These are phyloP conservation scores for Ophiosphaerella herpotricha DNA, from an alignment of 2,329 filamentous ascomycete genomes.

Conservation along the genomic window DNA sequence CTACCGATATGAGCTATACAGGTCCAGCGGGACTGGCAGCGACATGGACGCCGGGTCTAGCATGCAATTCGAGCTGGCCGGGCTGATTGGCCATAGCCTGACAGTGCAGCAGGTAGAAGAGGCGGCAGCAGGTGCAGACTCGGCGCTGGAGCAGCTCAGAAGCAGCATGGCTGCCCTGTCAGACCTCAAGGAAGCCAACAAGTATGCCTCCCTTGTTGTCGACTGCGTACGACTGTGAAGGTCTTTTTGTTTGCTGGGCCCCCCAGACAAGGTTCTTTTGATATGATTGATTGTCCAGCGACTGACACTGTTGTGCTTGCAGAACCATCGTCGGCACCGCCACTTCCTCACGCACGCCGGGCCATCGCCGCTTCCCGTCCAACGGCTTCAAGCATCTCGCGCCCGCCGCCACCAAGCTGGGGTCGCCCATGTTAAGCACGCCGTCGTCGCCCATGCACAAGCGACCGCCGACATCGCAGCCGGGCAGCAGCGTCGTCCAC, in stretches of 20 bases:
- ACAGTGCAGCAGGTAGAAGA: conserved; percentile 59
- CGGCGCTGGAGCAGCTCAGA: conserved; percentile 63
- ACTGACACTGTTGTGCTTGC: conserved; percentile 29
- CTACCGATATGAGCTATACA: conserved; percentile 64
- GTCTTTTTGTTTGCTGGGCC: too few relatives aligned
- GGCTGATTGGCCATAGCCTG: conserved; percentile 62
- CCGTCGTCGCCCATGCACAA: conserved; percentile 43
- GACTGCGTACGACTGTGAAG: too few relatives aligned
- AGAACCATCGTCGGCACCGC: conserved; percentile 45
- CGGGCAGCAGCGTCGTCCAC: conserved; percentile 41
- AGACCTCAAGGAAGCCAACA: conserved; percentile 65
- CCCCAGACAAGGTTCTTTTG: neutral
- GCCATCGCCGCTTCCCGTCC: conserved; percentile 44
- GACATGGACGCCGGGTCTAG: conserved; percentile 21
- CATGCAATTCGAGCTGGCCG: conserved; percentile 58
- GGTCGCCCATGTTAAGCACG: conserved; percentile 47
- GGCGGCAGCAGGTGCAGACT: conserved; percentile 61
- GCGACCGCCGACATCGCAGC: conserved; percentile 49
- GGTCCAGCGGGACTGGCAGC: conserved; percentile 43
- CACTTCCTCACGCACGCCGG: conserved; percentile 37
- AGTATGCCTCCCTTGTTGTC: conserved; percentile 48
- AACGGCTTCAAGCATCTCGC: conserved; percentile 45
- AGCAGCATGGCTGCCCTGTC: conserved; percentile 63
- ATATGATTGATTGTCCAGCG: neutral
- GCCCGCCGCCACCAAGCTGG: conserved; percentile 43